Evolutionary conservation across 257 asterid species (phyloP), one percentile per base, ranked within the genome.

Genomic region (Primulina tabacum): DNA sequence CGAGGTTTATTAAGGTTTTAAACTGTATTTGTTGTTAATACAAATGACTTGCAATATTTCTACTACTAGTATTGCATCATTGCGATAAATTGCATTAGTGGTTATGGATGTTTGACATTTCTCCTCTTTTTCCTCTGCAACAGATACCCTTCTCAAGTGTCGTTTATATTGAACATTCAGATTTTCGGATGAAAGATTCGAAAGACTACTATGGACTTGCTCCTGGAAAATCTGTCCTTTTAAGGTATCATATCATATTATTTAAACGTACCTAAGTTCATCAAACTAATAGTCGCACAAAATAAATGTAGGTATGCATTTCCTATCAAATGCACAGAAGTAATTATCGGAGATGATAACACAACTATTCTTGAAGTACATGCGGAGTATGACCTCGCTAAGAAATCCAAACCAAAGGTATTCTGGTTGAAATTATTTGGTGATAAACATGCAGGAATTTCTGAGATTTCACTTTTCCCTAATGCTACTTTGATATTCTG

Each of bases 121-220:
- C 75, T n/a, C 62, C 28, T 55, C 16, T 21, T 29, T 63, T 60
- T 73, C 47, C 65, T 70, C 35, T 70, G 69, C 14, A 71, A 37
- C 35, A 90, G 99, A 91, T 93, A 67, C 96, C 97, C 50, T 90
- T 93, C 75, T 93, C 97, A 9, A 87, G 82, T 62, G 96, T 93
- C 69, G 90, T 90, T 40, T 90, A 89, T 73, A 89, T 93, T 67
- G 97, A 93, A 60, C 85, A 60, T 61, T 76, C 96, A 24, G 96
- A 93, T 85, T 93, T 93, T 65, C 89, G 97, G 35, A 70, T 80
- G 85, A 83, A 84, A 80, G 99, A 89, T 79, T 90, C 97, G 60
- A 93, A 90, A 81, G 99, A 93, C 76, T 93, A 84, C 71, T 93
- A 87, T 72, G 99, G 99, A 18, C 96, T 93, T 79, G 97, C 97